Evolutionary conservation across 2,329 filamentous ascomycete genomes (phyloP), one percentile per base, ranked within the genome.

Genomic region (Diplodia scrobiculata): DNA sequence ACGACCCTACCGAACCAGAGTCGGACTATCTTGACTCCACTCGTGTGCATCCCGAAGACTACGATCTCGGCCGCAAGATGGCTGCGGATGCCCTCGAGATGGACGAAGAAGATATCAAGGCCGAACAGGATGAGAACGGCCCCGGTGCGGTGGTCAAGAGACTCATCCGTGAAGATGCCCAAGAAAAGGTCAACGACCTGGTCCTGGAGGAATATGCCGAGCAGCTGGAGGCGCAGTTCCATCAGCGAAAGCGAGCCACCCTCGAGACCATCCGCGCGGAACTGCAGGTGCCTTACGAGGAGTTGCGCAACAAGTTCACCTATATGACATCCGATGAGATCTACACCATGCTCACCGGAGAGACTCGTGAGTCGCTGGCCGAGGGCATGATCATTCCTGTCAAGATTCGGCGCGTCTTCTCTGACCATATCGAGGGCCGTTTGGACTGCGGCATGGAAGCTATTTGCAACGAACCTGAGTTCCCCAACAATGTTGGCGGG

Each of bases 11-110:
- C 14, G 92, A 91, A 71, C 85, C 89, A 1, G 85, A 90, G 14
- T 91, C 93, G 0, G 95, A 99, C 75, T 96, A 96, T 67, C 84
- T 99, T 29, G 95, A 99, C 79, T 96, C 95, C 75, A 99, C 95
- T 54, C 91, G 95, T 81, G 92, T 99, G 19, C 95, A 99, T 74
- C 95, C 95, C 1, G 95, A 99, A 81, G 95, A 99, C 76, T 99
- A 99, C 78, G 95, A 99, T 71, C 89, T 99, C 68, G 95, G 92
- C 58, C 91, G 94, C 71, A 99, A 99, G 80, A 98, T 99, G 89
- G 95, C 95, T 21, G 95, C 95, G 3, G 95, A 99, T 82, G 95
- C 95, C 17, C 83, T 99, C 55, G 94, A 97, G 75, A 84, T 99
- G 70, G 95, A 99, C 72, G 95, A 99, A 79, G 95, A 99, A 80